Evolutionary conservation across 2,329 filamentous ascomycete species (phyloP).

Genomic region (Aspergillus vadensis): DNA sequence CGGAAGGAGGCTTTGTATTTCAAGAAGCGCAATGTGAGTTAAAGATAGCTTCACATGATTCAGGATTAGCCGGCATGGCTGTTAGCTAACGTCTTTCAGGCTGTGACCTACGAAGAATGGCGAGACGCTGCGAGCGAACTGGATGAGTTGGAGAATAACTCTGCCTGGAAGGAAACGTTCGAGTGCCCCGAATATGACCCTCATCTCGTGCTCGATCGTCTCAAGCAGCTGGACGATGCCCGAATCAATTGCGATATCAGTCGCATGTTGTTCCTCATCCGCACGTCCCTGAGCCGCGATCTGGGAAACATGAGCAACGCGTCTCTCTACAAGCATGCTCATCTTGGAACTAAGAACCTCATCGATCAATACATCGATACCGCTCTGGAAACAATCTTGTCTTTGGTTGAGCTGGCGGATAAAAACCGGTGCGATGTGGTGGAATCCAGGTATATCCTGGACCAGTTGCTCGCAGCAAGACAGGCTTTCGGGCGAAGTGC

Average conservation of each 20-base stretch:
- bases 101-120: slow-evolving; percentile 72
- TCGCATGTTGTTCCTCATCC: slow-evolving; percentile 76
- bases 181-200: slow-evolving; percentile 72
- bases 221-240: slow-evolving; percentile 74
- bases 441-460: slow-evolving; percentile 63
- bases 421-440: slow-evolving; percentile 54
- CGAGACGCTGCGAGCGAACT: slow-evolving; percentile 72
- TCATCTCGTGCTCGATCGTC: slow-evolving; percentile 66
- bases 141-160: slow-evolving; percentile 76
- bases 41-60: not conserved
- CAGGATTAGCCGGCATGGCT: not conserved
- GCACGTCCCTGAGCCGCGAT: slow-evolving; percentile 77
- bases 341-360: slow-evolving; percentile 81
- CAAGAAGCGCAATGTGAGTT: slow-evolving; percentile 66
- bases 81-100: slow-evolving; percentile 48
- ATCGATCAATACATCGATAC: slow-evolving; percentile 87
- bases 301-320: slow-evolving; percentile 84
- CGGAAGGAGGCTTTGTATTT: slow-evolving; percentile 64
- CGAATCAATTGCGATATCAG: slow-evolving; percentile 70
- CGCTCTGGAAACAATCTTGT: slow-evolving; percentile 71
- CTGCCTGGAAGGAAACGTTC: slow-evolving; percentile 74
- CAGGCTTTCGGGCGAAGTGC: slow-evolving; percentile 86
- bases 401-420: slow-evolving; percentile 66
- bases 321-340: slow-evolving; percentile 78
- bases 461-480: slow-evolving; percentile 70